These are phyloP conservation scores for Aeminium ludgeri DNA, from an alignment of 495 filamentous ascomycete species.

Conservation along the genomic window DNA sequence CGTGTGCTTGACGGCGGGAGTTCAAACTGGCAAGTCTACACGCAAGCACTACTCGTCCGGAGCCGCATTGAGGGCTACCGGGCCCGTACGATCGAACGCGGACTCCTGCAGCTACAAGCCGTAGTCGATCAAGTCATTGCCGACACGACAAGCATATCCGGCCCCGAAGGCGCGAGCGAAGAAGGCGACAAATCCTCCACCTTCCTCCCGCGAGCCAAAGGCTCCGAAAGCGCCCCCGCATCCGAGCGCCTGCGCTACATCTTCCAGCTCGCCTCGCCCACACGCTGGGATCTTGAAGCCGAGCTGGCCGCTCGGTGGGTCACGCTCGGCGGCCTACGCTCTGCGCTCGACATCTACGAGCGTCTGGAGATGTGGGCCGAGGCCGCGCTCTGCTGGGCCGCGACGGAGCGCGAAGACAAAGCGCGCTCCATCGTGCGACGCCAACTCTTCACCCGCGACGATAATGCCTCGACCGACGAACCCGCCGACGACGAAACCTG, in stretches of 20 bases:
- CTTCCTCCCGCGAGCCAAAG: slow-evolving; percentile 67
- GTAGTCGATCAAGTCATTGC: slow-evolving; percentile 91
- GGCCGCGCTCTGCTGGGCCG: slow-evolving; percentile 74
- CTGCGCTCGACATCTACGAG: slow-evolving; percentile 92
- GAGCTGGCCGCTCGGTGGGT: slow-evolving; percentile 88
- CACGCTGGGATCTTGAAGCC: slow-evolving; percentile 82
- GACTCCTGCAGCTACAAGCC: slow-evolving; percentile 86
- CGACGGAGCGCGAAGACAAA: slow-evolving; percentile 68
- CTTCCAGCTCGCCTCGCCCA: slow-evolving; percentile 64
- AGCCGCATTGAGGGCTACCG: slow-evolving; percentile 76
- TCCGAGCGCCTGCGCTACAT: slow-evolving; percentile 65
- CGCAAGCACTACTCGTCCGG: slow-evolving; percentile 72
- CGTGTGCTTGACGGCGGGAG: slow-evolving; percentile 76
- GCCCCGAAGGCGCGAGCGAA: not conserved
- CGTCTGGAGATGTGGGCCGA: slow-evolving; percentile 90
- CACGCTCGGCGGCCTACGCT: slow-evolving; percentile 64
- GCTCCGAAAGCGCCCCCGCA: slow-evolving; percentile 59
- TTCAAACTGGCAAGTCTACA: slow-evolving; percentile 97
- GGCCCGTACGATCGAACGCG: slow-evolving; percentile 70
- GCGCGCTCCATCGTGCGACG: slow-evolving; percentile 56
- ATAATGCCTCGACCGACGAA: slow-evolving; percentile 30
- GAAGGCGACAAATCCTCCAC: slow-evolving; percentile 36
- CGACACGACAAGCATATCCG: slow-evolving; percentile 44
- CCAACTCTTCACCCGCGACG: slow-evolving; percentile 53
- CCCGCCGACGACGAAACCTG: slow-evolving; percentile 31